These are phyloP conservation scores for Vitis rotundifolia DNA, from an alignment of 164 flowering plant genomes.

Conservation along the genomic window DNA sequence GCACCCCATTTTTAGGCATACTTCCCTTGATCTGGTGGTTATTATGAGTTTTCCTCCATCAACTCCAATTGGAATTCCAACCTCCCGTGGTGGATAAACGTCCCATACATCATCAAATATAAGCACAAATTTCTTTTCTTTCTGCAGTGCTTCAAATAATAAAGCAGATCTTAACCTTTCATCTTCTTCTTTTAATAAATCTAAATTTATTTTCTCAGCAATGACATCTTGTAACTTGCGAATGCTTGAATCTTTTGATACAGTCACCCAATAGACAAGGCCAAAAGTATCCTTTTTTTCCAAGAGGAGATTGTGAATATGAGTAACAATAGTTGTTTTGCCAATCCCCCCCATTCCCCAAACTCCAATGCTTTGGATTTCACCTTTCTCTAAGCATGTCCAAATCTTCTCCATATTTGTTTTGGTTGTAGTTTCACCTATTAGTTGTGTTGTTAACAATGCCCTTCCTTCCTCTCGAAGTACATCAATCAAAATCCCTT, in stretches of 20 bases:
- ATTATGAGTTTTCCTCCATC: slow-evolving; percentile 17
- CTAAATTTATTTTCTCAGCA: neutral
- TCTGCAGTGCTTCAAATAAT: neutral
- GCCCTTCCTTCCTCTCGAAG: too few relatives aligned
- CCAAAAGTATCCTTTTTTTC: neutral
- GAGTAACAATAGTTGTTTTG: slow-evolving; percentile 7
- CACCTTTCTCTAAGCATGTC: neutral
- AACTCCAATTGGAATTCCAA: slow-evolving; percentile 3
- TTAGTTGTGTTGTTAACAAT: too few relatives aligned
- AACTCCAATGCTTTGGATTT: slow-evolving; percentile 1
- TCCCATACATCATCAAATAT: slow-evolving; percentile 20
- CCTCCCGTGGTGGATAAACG: neutral
- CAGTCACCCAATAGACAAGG: slow-evolving; percentile 12
- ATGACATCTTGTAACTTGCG: slow-evolving; percentile 2
- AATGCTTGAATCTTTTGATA: neutral
- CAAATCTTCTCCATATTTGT: neutral
- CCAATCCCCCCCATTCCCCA: slow-evolving; percentile 20
- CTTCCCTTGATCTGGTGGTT: slow-evolving; percentile 19
- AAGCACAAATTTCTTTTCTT: neutral
- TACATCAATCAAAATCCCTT: too few relatives aligned
- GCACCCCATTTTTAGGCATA: slow-evolving; percentile 25
- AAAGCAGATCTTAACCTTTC: neutral
- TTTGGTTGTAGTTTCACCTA: too few relatives aligned
- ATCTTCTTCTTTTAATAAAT: neutral
- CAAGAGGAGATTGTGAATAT: neutral